Conservation (phyloP, 768 basidiomycete species). For the Pluteus cervinus region DNA sequence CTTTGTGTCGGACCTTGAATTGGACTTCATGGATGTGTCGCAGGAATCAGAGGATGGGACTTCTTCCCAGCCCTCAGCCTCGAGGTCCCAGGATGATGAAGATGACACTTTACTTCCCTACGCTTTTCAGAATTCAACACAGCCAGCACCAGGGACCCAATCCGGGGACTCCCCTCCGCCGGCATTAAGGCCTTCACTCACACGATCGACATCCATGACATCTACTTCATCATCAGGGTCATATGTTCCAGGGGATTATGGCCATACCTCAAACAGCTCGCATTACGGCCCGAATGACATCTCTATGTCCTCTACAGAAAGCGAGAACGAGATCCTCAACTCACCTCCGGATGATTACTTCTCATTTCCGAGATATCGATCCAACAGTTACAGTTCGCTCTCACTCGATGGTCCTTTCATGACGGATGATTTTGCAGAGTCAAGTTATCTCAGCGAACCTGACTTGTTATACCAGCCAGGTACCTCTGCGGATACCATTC, state of each 20-base stretch:
- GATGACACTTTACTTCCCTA: background rate
- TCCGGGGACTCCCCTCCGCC: conserved; percentile 24
- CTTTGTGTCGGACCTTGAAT: conserved; percentile 13
- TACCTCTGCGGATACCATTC: conserved; percentile 40
- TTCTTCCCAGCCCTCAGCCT: background rate
- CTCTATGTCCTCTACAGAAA: conserved; percentile 17
- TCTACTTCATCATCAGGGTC: conserved; percentile 29
- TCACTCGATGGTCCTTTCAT: background rate
- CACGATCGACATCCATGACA: conserved; percentile 35
- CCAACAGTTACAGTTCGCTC: conserved; percentile 1
- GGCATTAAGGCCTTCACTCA: too few species aligned
- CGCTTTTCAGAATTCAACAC: too few species aligned
- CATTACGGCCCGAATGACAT: conserved; percentile 7
- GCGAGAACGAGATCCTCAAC: conserved; percentile 19
- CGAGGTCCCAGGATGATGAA: background rate
- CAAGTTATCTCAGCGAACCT: conserved; percentile 9
- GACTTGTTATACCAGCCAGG: conserved; percentile 31
- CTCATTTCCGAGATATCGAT: conserved; percentile 11
- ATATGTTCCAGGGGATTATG: conserved; percentile 12
- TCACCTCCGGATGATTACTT: conserved; percentile 20
- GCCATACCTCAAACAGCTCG: background rate
- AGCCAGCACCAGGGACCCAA: too few species aligned
- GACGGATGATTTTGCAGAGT: conserved; percentile 1
- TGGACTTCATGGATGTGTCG: conserved; percentile 14
- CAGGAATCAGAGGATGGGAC: conserved; percentile 11